Percentiles rank a stretch among this genome's conserved stretches.
These are phyloP conservation scores for Diatrype stigma DNA, from an alignment of 2,329 filamentous ascomycete species.

Conservation along the genomic window DNA sequence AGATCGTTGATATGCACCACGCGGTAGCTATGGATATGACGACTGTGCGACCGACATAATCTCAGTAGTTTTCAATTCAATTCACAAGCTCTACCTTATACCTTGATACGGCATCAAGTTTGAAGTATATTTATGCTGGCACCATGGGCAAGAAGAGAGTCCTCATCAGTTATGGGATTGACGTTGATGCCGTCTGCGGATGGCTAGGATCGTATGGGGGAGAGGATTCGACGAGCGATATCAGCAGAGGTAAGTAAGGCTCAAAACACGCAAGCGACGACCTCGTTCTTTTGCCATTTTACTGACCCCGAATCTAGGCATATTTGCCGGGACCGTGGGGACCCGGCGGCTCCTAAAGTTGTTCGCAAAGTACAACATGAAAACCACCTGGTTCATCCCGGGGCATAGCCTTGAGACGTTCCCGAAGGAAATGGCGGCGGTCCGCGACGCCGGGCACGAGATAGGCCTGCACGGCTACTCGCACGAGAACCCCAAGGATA, in stretches of 20 bases:
- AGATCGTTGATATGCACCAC: not conserved
- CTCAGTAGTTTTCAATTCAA: no score
- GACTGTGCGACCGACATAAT: no score
- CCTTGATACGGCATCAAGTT: not conserved
- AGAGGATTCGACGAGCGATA: constrained; percentile 68
- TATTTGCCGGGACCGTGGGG: constrained; percentile 64
- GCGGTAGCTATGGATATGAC: not conserved
- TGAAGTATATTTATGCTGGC: not conserved
- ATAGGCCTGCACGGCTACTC: constrained; percentile 64
- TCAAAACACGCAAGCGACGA: no score
- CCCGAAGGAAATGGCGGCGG: constrained; percentile 58
- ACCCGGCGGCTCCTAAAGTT: constrained; percentile 64
- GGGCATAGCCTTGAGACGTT: constrained; percentile 63
- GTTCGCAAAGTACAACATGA: constrained; percentile 45
- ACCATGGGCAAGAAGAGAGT: constrained; percentile 19
- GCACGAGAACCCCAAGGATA: constrained; percentile 68
- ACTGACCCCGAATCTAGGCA: constrained; percentile 29
- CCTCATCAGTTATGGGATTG: constrained; percentile 57
- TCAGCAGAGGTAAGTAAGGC: constrained; percentile 63
- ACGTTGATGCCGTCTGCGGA: constrained; percentile 72
- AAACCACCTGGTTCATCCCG: constrained; percentile 37
- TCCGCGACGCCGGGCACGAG: constrained; percentile 62
- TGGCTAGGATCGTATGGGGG: constrained; percentile 75
- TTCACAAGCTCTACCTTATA: not conserved
- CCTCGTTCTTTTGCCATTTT: not conserved